A percentile compares a stretch with the other conserved stretches of the same genome.
phyloP scores from a whole-genome alignment of 1,139 yeast genomes.

The Suhomyces wounanorum region DNA sequence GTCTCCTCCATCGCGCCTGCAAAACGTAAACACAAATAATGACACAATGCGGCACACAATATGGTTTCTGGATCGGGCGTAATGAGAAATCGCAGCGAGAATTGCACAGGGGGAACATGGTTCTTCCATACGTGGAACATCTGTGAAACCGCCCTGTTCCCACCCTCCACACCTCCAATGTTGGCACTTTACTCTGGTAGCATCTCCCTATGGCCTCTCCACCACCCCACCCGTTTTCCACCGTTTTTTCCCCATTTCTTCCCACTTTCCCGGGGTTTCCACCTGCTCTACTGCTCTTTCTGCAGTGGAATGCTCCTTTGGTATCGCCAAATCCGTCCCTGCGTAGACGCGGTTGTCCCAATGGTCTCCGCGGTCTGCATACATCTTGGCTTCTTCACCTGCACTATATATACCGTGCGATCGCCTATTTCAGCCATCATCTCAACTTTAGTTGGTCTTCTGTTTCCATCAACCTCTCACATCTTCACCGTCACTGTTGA shows the following conservation, averaged over 20 bases:
- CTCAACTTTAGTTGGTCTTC: background rate
- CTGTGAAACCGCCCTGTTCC: background rate
- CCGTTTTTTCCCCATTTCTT: background rate
- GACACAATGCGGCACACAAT: conserved; percentile 11
- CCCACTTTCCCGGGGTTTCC: background rate
- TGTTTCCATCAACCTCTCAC: background rate
- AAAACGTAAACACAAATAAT: conserved; percentile 11
- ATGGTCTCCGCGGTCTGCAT: background rate
- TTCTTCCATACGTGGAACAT: background rate
- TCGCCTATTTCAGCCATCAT: background rate
- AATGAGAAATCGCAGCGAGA: conserved; percentile 12
- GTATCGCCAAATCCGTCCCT: conserved; percentile 2
- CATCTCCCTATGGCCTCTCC: too few species aligned
- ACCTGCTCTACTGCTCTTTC: background rate
- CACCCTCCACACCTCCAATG: background rate
- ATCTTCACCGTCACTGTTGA: background rate
- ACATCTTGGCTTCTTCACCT: background rate
- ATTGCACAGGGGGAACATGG: conserved; percentile 5
- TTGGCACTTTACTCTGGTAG: too few species aligned
- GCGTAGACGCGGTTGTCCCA: conserved; percentile 1
- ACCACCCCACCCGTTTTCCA: background rate
- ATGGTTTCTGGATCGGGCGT: conserved; percentile 12
- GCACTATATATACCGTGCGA: conserved; percentile 7
- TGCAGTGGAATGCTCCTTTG: background rate
- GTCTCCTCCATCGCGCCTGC: conserved; percentile 3